Base-by-base conservation (phyloP, 208 protist genomes). In the Crithidia brevicula region DNA sequence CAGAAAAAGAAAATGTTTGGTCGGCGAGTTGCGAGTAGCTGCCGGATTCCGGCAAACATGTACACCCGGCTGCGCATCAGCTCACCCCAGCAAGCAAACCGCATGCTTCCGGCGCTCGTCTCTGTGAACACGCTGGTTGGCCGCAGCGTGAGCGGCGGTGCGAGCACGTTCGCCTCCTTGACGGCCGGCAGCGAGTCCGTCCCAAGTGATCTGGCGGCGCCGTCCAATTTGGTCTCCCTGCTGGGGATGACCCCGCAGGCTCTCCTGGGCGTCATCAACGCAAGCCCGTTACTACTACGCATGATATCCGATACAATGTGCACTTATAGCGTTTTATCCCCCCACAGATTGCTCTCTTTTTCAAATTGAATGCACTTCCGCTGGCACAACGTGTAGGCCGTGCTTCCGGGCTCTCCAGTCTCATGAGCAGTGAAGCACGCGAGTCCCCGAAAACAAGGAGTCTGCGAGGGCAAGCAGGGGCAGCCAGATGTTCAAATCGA, bases 231-330 rank as follows among this genome's bases (percentile, higher is more conserved):
- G 36, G 67, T 89, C 36, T 78, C 85, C 2, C 66, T 83, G 10
- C 62, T 89, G 18, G 83, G 90, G 3, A 57, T 91, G 47, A 69
- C 83, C 31, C 75, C 82, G 30, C 79, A 88, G 67, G 63, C 58
- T 4, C 60, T 92, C 6, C 73, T 91, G 53, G 74, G 72, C 43
- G 65, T 77, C 9, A 59, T 92, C 57, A 72, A 81, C 30, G 66
- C 77, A 18, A 93, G 87, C 66, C 83, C 85, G 1, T 23, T 95
- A 18, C 49, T 96, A 8, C 54, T 96, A 57, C 82, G 86, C 50
- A 89, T 93, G 67, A 83, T 96, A 46, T 88, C 88, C 40, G 91
- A 96, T 91, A 96, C 88, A 92, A 96, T 93, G 88, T 91, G 85
- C 58, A 92, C 83, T 87, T 96, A 96, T 96, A 92, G 87, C 64